phyloP scores from a whole-genome alignment of 2,329 filamentous ascomycete species.

The Rugonectria rugulosa region DNA sequence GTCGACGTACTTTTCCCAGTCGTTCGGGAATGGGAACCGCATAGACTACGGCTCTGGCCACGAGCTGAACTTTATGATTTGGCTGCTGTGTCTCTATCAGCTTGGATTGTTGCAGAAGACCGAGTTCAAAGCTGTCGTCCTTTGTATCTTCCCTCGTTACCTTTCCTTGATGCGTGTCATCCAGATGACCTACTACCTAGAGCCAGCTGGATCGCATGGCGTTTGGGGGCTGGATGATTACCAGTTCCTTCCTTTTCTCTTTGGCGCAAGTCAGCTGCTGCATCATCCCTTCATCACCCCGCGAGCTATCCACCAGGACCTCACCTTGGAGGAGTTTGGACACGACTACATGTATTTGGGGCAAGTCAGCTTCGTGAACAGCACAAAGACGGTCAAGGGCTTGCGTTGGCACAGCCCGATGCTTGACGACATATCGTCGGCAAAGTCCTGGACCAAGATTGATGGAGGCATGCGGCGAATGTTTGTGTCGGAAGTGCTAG shows the following conservation, averaged over 20 bases:
- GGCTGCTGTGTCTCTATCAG: slow-evolving; percentile 93
- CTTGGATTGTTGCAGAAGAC: slow-evolving; percentile 67
- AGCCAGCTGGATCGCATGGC: slow-evolving; percentile 94
- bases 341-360: slow-evolving; percentile 89
- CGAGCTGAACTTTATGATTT: slow-evolving; percentile 96
- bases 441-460: slow-evolving; percentile 90
- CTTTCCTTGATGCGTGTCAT: slow-evolving; percentile 85
- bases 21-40: slow-evolving; percentile 83
- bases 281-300: slow-evolving; percentile 84
- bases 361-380: slow-evolving; percentile 93
- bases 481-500: slow-evolving; percentile 92
- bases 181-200: slow-evolving; percentile 93
- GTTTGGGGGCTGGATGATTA: slow-evolving; percentile 99
- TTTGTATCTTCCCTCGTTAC: slow-evolving; percentile 84
- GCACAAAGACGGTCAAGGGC: slow-evolving; percentile 93
- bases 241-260: slow-evolving; percentile 94
- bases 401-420: slow-evolving; percentile 97
- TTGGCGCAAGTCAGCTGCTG: slow-evolving; percentile 88
- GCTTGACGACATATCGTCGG: slow-evolving; percentile 95
- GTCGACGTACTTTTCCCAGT: slow-evolving; percentile 80
- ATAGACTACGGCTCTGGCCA: slow-evolving; percentile 98
- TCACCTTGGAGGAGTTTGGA: slow-evolving; percentile 86
- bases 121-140: slow-evolving; percentile 78
- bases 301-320: slow-evolving; percentile 83
- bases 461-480: slow-evolving; percentile 95